Evolutionary conservation across 2,329 filamentous ascomycete genomes (phyloP), one percentile per base, ranked within the genome.

Genomic region (Neonectria ditissima): DNA sequence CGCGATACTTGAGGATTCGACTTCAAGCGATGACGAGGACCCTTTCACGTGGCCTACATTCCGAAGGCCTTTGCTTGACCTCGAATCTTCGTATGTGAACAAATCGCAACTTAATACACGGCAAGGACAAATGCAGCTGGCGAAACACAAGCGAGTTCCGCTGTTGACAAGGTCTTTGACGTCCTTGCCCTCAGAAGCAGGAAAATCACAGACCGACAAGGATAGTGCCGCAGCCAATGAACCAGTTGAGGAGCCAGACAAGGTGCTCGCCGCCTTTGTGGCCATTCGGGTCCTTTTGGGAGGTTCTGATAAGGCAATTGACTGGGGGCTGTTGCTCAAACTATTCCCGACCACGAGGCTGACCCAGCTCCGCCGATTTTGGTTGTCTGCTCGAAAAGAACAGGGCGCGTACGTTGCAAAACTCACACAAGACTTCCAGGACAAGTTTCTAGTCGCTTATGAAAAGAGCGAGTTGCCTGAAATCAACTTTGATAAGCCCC

Each of bases 381-480:
- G 89, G 88, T 78, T 80, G 2, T 77, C 76, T 30, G 75, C 85
- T n/a, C 80, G 80, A 26, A 83, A 84, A 64, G 82, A 85, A 54
- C 82, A 86, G 28, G 82, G 80, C 48, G 80, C 81, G 0, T 83
- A 85, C 52, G 81, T 92, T 37, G 80, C 86, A 5, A 84, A 84
- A 43, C 76, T 77, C 28, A 88, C 87, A 5, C 80, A 83, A 6
- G 85, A 87, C 51, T 92, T 95, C 66, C 89, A 91, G 69, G 81
- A 86, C 16, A 83, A 81, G 8, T 92, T 92, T 69, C 78, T 93
- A 6, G 77, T 82, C 50, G 91, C 91, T 0, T 93, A 93, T 68
- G 86, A 89, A 67, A 82, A 81, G 2, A 84, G 85, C 9, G 83
- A 90, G 65, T 68, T 94, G 1, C 84, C 88, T 2, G 76, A 81